Percentiles rank a stretch among this genome's conserved stretches.
Evolutionary conservation across 1,284 basidiomycete genomes (phyloP).

Genomic region (Puccinia horiana): DNA sequence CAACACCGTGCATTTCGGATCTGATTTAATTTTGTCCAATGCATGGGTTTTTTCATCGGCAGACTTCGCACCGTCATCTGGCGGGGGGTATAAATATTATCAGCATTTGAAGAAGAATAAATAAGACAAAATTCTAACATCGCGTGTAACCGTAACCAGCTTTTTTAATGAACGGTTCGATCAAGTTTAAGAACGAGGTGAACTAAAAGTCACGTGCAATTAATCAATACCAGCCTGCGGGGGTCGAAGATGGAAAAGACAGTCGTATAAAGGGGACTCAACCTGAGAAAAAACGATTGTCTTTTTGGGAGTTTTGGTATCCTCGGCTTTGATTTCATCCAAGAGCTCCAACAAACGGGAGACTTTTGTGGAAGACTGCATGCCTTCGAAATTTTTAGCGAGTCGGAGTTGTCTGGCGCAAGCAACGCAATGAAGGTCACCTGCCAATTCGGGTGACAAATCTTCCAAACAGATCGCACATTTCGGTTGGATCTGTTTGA

Average conservation of each 20-base stretch:
- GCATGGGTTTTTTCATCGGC: constrained; percentile 31
- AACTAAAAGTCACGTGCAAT: constrained; percentile 52
- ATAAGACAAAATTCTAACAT: constrained; percentile 47
- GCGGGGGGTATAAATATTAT: neutral
- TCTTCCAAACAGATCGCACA: constrained; percentile 30
- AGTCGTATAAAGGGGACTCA: neutral
- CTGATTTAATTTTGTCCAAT: constrained; percentile 27
- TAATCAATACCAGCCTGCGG: neutral
- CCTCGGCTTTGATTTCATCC: constrained; percentile 50
- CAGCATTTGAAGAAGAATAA: neutral
- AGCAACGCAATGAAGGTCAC: neutral
- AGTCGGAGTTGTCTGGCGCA: constrained; percentile 30
- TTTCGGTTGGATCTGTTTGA: neutral
- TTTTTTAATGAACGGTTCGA: constrained; percentile 54
- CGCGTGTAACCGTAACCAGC: constrained; percentile 54
- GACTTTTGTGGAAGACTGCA: constrained; percentile 55
- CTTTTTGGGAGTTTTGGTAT: constrained; percentile 24
- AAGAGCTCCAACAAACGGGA: constrained; percentile 55
- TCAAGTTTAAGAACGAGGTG: constrained; percentile 57
- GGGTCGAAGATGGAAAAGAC: neutral
- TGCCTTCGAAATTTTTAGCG: constrained; percentile 23
- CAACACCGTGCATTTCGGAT: constrained; percentile 35
- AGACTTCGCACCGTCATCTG: constrained; percentile 39
- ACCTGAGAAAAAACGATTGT: constrained; percentile 57
- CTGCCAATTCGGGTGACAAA: neutral